Base-by-base conservation (phyloP, 176 grass and related monocot genomes). In the Phoenix dactylifera region DNA sequence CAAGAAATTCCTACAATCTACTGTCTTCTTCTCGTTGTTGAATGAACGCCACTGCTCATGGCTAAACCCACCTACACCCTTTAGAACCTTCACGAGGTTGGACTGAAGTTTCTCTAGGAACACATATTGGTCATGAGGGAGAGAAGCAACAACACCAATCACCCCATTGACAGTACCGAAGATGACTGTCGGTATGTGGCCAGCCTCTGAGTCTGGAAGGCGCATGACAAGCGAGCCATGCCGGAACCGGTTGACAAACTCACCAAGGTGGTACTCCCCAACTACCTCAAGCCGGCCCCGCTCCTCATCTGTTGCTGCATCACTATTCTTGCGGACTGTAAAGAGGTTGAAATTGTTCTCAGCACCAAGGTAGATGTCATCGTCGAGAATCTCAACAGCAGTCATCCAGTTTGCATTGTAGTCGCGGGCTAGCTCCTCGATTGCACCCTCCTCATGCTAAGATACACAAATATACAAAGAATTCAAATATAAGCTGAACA, bases 331-430 rank as follows among this genome's bases (percentile, higher is more conserved):
- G n/a, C 86, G 74, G 57, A 97, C 78, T 0, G 87, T 91, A 59
- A 91, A 85, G 2, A 97, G 78, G 67, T 97, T 97, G 29, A 82
- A 88, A 66, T 83, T 76, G 66, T 97, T 97, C 62, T 97, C 92
- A 0, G 87, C 81, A n/a, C 92, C 92, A 4, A 97, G n/a, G 55
- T 88, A 97, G 29, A 88, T 70, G 17, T 97, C 87, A 49, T 97
- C 92, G 44, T 97, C 77, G 63, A 97, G 73, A 78, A 97, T 85
- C 88, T 97, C 87, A 67, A 97, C 80, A 52, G 92, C 84, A 69
- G 75, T 85, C 84, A 91, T 97, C 92, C 92, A 97, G 74, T 88
- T 97, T 26, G 92, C 81, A 24, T 83, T 97, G 49, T 91, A 97
- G 69, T 97, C 92, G 16, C 92, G 69, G 6, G 92, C 83, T 15